Percentiles rank a stretch among this genome's conserved stretches.
These are phyloP conservation scores for Globisporangium nunn DNA, from an alignment of 352 stramenopile genomes.

Conservation along the genomic window DNA sequence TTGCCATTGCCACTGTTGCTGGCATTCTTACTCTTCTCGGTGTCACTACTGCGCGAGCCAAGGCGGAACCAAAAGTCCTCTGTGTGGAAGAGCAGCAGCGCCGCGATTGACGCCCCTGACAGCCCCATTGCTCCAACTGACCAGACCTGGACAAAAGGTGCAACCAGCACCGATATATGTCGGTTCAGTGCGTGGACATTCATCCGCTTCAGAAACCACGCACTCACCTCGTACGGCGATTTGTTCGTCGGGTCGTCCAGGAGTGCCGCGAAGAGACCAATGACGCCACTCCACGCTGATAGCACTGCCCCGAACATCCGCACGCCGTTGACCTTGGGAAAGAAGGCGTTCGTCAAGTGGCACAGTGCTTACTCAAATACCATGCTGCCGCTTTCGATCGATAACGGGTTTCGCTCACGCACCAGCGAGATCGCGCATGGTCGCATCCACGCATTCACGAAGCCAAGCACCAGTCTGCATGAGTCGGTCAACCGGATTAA, in stretches of 20 bases:
- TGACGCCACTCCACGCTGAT: slow-evolving; percentile 28
- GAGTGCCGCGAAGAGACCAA: slow-evolving; percentile 28
- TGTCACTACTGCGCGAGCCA: slow-evolving; percentile 1
- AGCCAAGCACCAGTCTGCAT: slow-evolving; percentile 16
- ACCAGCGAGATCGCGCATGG: slow-evolving; percentile 44
- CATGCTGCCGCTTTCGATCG: no score
- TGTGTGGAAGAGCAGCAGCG: slow-evolving; percentile 36
- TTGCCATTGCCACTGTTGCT: not conserved
- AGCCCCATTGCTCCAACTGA: slow-evolving; percentile 47
- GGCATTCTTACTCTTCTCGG: not conserved
- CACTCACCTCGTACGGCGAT: slow-evolving; percentile 32
- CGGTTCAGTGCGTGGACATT: not conserved
- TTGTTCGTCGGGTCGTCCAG: slow-evolving; percentile 36
- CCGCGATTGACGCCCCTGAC: slow-evolving; percentile 23
- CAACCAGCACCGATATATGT: not conserved
- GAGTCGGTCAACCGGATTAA: not conserved
- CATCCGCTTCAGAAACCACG: not conserved
- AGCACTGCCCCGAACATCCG: slow-evolving; percentile 35
- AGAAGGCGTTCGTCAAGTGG: not conserved
- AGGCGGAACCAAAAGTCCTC: slow-evolving; percentile 50
- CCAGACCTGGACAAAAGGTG: slow-evolving; percentile 26
- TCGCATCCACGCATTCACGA: slow-evolving; percentile 37
- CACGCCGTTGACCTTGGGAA: slow-evolving; percentile 41
- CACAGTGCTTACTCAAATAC: not conserved
- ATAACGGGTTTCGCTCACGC: not conserved